Conservation (phyloP, 75 land plant species). For the Picea glauca region DNA sequence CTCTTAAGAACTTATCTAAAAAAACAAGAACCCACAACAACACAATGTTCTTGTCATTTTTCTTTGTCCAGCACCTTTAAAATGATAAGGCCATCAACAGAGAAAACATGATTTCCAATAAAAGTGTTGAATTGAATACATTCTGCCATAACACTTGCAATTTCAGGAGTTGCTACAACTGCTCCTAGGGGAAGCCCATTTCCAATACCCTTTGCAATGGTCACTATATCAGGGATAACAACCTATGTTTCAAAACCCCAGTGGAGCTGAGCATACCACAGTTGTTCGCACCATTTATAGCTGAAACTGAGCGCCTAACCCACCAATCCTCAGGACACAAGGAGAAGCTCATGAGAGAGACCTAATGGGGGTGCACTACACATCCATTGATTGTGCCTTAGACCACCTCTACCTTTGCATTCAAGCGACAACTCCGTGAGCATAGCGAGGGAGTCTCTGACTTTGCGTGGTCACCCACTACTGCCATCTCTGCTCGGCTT, state of each 20-base stretch:
- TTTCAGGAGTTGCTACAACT: constrained; percentile 88
- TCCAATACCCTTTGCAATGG: constrained; percentile 96
- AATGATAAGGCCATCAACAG: constrained; percentile 83
- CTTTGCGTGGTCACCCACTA: too few relatives aligned
- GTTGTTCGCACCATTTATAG: too few relatives aligned
- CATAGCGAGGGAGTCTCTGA: too few relatives aligned
- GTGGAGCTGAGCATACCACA: background rate
- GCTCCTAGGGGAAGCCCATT: constrained; percentile 91
- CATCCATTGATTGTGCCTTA: too few relatives aligned
- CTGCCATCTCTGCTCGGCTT: too few relatives aligned
- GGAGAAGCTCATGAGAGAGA: too few relatives aligned
- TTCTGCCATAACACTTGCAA: constrained; percentile 61
- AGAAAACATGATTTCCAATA: constrained; percentile 91
- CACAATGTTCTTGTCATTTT: constrained; percentile 66
- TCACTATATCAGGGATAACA: constrained; percentile 88
- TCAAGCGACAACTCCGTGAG: too few relatives aligned
- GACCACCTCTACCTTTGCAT: too few relatives aligned
- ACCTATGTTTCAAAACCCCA: constrained; percentile 94
- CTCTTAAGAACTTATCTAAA: constrained; percentile 40
- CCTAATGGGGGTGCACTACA: too few relatives aligned
- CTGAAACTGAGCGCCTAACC: too few relatives aligned
- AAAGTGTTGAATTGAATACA: constrained; percentile 82
- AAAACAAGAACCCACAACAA: constrained; percentile 73
- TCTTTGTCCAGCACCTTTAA: constrained; percentile 81
- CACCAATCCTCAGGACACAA: too few relatives aligned